Base-by-base conservation (phyloP, 2,329 filamentous ascomycete genomes). In the Beauveria scarabaeidicola region DNA sequence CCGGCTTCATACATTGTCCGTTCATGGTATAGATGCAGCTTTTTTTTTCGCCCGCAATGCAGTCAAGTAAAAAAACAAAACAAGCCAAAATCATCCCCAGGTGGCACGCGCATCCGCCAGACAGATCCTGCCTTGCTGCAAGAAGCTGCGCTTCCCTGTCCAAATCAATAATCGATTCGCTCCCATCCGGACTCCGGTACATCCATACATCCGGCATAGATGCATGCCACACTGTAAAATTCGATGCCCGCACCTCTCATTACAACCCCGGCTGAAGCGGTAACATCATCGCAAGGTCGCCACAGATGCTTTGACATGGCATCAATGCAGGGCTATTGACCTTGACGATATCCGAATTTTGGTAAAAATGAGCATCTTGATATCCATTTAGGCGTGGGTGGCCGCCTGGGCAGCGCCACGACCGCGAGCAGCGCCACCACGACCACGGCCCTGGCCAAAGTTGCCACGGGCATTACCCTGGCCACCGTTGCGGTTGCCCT, bases 381-480 rank as follows among this genome's bases (percentile, higher is more conserved):
- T 50, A 23, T 44, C 47, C 59, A 40, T 60, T 67, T 74, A 83
- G 65, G 78, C 80, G 64, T 81, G 83, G 66, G 80, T 77, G 52
- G 74, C 27, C 21, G 41, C 68, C 70, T 82, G 81, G 53, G 80
- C 73, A 63, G 77, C 81, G 64, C 88, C 86, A 65, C 88, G 84
- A 60, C 84, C 82, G 62, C 85, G 83, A 64, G 84, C 77, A 68
- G 80, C 77, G 66, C 84, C 84, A 64, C 89, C 87, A 67, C 89
- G 85, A 50, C 85, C 85, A 64, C 87, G 80, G 64, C 76, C 77
- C 64, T 80, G 78, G 58, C 87, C 83, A 75, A 88, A 92, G 70
- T 83, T 86, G 63, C 88, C 86, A 63, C 85, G 83, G 64, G 84
- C 77, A 68, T 80, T 77, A 66, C 84, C 84, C 64, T 89, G 87